Percentiles rank a stretch among this genome's conserved stretches.
These are phyloP conservation scores for Crithidia thermophila DNA, from an alignment of 208 protist genomes.

Conservation along the genomic window DNA sequence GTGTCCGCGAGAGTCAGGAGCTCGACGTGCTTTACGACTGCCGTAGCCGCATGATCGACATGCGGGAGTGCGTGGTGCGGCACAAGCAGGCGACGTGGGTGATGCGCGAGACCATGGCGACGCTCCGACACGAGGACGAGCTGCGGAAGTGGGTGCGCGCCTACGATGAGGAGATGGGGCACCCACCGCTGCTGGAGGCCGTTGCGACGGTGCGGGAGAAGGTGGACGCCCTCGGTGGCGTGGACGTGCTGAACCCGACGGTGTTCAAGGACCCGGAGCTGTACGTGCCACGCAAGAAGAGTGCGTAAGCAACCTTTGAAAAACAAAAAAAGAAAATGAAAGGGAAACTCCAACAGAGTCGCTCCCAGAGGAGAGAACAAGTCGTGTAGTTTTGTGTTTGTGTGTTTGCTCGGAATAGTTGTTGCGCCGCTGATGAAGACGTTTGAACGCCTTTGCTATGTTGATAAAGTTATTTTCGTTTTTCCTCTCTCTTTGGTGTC, in stretches of 20 bases:
- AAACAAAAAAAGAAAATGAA: not conserved
- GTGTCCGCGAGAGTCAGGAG: conserved; percentile 84
- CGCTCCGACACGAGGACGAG: conserved; percentile 67
- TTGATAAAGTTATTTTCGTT: no score
- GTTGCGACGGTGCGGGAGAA: conserved; percentile 57
- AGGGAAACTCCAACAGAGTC: not conserved
- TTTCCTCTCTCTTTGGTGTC: no score
- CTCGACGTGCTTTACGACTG: conserved; percentile 90
- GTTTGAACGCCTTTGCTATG: no score
- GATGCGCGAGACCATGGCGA: conserved; percentile 85
- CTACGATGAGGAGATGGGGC: conserved; percentile 82
- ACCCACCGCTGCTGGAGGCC: conserved; percentile 83
- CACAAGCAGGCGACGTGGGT: conserved; percentile 89
- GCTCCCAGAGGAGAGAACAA: no score
- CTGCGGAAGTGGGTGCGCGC: conserved; percentile 70
- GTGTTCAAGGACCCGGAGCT: conserved; percentile 89
- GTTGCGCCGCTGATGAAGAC: no score
- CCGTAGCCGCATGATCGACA: conserved; percentile 80
- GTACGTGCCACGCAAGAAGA: conserved; percentile 55
- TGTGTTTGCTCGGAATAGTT: no score
- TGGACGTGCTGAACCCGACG: conserved; percentile 76
- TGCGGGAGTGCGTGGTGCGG: conserved; percentile 77
- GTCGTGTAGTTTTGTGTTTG: no score
- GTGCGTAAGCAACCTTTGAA: not conserved
- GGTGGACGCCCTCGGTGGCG: conserved; percentile 73